Percentiles rank a stretch among this genome's conserved stretches.
Evolutionary conservation across 2,329 filamentous ascomycete species (phyloP).

Genomic region (Pseudocercospora eumusae): DNA sequence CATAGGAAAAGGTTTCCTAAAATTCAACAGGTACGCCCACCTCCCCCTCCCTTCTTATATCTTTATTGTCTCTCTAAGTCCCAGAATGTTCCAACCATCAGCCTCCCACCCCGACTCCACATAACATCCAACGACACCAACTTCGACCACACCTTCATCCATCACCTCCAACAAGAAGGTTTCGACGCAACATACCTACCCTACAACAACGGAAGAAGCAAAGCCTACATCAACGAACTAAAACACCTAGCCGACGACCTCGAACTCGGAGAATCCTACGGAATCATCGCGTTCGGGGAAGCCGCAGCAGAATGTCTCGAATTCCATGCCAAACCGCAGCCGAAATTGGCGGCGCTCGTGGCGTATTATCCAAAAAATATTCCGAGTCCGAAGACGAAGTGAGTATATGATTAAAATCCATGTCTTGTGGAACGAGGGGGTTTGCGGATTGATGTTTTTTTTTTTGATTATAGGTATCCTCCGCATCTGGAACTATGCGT

Average conservation of each 20-base stretch:
- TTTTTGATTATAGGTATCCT: slow-evolving; percentile 37
- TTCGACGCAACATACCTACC: slow-evolving; percentile 47
- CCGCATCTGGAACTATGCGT: slow-evolving; percentile 42
- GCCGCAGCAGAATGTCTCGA: slow-evolving; percentile 47
- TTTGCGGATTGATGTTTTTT: no score
- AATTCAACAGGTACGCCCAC: slow-evolving; percentile 30
- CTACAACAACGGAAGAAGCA: slow-evolving; percentile 28
- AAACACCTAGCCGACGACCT: slow-evolving; percentile 44
- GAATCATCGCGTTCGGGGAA: slow-evolving; percentile 44
- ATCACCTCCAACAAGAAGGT: slow-evolving; percentile 47
- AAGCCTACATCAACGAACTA: slow-evolving; percentile 40
- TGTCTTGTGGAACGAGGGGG: no score
- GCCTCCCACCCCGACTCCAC: slow-evolving; percentile 39
- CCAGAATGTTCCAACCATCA: slow-evolving; percentile 10
- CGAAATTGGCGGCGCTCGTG: slow-evolving; percentile 45
- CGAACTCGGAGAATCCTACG: slow-evolving; percentile 37
- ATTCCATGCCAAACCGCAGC: slow-evolving; percentile 44
- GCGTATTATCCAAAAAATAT: slow-evolving; percentile 48
- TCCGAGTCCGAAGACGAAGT: slow-evolving; percentile 40
- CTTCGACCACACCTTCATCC: slow-evolving; percentile 42
- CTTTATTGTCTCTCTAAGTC: neutral
- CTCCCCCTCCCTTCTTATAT: neutral
- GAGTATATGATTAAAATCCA: no score
- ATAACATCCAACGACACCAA: slow-evolving; percentile 44
- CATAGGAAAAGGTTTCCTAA: slow-evolving; percentile 27